Base-by-base conservation (phyloP, 2,329 filamentous ascomycete genomes). In the Alternaria ethzedia region DNA sequence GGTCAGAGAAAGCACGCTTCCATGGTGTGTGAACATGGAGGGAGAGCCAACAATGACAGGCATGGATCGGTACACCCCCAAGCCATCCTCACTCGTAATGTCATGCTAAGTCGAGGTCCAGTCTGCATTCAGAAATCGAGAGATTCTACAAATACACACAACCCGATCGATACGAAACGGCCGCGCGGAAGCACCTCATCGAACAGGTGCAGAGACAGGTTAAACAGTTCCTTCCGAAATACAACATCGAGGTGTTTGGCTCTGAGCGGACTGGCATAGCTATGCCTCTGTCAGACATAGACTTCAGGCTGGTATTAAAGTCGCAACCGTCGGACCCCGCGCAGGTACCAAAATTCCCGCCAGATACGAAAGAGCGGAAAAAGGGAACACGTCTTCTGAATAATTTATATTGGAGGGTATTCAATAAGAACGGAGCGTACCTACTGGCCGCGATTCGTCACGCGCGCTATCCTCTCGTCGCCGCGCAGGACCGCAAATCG, bases 241-340 rank as follows among this genome's bases (percentile, higher is more conserved):
- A 71, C 21, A 45, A 51, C 10, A 77, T 82, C 7, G 80, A 85
- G 61, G 64, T 86, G 3, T 85, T 86, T 61, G 88, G 88, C 17
- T 89, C 87, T 9, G 80, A 85, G 59, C 74, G 77, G 11, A 88
- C 83, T 13, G 85, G 86, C 9, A 75, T 89, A 36, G 83, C 84
- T 1, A 71, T 84, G 57, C 81, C 84, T 26, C 79, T 81, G 44
- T 90, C 88, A 7, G 85, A 86, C 72, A 79, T 90, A 12, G 85
- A 89, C 70, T 63, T 85, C 80, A 75, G 82, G 76, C 54, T 80
- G 20, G 79, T 66, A 65, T 51, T 36, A 6, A 43, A 50, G 15
- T 45, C 65, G 25, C 54, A 59, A 25, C 4, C 54, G 41, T 45
- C 44, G 21, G 60, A 66, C 25, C 49, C 61, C n/a, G 45, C 43